These are phyloP conservation scores for Teratosphaeria epicoccoides DNA, from an alignment of 2,329 filamentous ascomycete genomes.

Conservation along the genomic window DNA sequence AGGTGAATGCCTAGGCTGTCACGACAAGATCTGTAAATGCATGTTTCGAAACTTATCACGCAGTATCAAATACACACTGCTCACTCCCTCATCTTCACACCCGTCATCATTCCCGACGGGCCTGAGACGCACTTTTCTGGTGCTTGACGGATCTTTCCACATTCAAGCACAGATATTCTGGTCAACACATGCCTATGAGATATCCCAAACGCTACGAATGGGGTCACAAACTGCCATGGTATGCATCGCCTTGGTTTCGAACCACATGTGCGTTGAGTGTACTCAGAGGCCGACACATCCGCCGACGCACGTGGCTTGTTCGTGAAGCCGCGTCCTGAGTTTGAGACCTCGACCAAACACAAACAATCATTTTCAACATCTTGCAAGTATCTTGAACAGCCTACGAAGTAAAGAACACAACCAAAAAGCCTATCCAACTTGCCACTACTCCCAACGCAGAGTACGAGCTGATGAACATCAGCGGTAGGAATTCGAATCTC, in stretches of 20 bases:
- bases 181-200: no score
- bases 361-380: no score
- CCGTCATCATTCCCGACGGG: not conserved
- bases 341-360: not conserved
- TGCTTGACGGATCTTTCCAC: not conserved
- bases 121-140: not conserved
- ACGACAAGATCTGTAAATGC: not conserved
- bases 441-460: constrained; percentile 88
- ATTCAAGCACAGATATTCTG: no score
- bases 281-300: not conserved
- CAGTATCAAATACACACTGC: not conserved
- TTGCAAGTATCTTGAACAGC: not conserved
- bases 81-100: constrained; percentile 1
- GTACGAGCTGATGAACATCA: constrained; percentile 97
- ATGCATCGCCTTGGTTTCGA: not conserved
- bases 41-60: not conserved
- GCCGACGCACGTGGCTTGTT: not conserved
- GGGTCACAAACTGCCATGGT: not conserved
- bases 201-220: no score
- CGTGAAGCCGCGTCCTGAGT: not conserved
- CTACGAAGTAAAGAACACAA: constrained; percentile 62
- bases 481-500: constrained; percentile 75
- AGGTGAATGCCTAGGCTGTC: not conserved
- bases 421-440: constrained; percentile 89
- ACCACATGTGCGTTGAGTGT: not conserved